These are phyloP conservation scores for Leucocoprinus sp. DNA, from an alignment of 768 basidiomycete species.

Conservation along the genomic window DNA sequence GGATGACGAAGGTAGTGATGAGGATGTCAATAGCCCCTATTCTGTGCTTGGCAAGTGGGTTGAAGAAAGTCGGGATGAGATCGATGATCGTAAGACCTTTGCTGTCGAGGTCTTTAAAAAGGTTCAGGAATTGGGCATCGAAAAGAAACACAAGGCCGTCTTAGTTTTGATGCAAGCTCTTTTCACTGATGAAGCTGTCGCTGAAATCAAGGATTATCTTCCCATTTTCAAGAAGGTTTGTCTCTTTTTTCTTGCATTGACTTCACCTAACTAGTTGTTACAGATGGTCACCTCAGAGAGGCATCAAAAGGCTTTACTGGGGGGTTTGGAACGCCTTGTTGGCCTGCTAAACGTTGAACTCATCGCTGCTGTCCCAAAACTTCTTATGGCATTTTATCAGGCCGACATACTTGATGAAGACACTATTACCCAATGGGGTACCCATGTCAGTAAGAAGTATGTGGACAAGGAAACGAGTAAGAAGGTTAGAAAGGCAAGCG, in stretches of 20 bases:
- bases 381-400: conserved; percentile 93
- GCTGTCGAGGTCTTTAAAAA: conserved; percentile 76
- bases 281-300: conserved; percentile 90
- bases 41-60: conserved; percentile 78
- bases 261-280: conserved; percentile 5
- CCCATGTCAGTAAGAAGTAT: conserved; percentile 94
- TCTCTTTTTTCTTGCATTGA: conserved; percentile 6
- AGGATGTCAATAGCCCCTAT: conserved; percentile 83
- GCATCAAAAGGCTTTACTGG: conserved; percentile 89
- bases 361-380: conserved; percentile 69
- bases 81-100: conserved; percentile 39
- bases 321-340: conserved; percentile 83
- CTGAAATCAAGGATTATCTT: conserved; percentile 57
- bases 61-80: conserved; percentile 52
- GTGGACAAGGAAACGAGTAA: conserved; percentile 93
- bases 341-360: conserved; percentile 71
- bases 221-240: conserved; percentile 71
- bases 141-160: conserved; percentile 90
- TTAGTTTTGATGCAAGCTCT: conserved; percentile 77
- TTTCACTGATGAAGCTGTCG: conserved; percentile 66
- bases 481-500: conserved; percentile 91
- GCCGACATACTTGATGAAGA: conserved; percentile 89
- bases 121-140: conserved; percentile 84
- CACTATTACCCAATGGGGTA: conserved; percentile 86
- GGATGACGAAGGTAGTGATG: conserved; percentile 88